Conservation (phyloP, 176 grass and related monocot species). For the Calamus simplicifolius region DNA sequence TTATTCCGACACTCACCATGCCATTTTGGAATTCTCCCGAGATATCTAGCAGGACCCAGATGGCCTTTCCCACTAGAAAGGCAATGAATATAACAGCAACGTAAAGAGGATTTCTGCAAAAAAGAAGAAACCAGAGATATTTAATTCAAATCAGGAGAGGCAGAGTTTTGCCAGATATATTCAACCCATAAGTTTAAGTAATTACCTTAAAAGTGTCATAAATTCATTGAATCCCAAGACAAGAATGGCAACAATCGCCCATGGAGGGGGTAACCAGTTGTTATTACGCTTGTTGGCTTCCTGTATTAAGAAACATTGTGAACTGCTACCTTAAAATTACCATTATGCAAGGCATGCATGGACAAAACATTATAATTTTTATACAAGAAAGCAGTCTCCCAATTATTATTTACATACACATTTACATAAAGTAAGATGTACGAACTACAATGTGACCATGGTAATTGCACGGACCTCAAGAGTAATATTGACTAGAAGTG, state of each 20-base stretch:
- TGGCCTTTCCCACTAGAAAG: constrained; percentile 81
- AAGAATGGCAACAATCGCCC: constrained; percentile 86
- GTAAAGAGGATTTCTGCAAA: constrained; percentile 77
- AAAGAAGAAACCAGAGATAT: constrained; percentile 16
- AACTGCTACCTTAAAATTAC: too few relatives aligned
- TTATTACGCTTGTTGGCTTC: constrained; percentile 98
- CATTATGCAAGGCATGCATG: too few relatives aligned
- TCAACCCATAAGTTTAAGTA: not conserved
- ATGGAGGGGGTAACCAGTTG: constrained; percentile 93
- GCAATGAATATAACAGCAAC: constrained; percentile 64
- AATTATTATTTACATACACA: too few relatives aligned
- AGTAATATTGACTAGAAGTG: too few relatives aligned
- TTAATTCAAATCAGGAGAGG: constrained; percentile 4
- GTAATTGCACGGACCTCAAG: too few relatives aligned
- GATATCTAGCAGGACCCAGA: constrained; percentile 92
- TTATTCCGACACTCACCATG: constrained; percentile 48
- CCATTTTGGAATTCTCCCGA: constrained; percentile 70
- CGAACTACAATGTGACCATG: too few relatives aligned
- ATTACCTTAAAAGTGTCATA: constrained; percentile 89
- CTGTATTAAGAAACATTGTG: constrained; percentile 15
- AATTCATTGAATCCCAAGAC: constrained; percentile 97
- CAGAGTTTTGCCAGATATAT: too few relatives aligned
- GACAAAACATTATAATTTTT: too few relatives aligned
- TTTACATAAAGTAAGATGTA: too few relatives aligned
- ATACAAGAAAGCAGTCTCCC: too few relatives aligned